Conservation (phyloP, 805 yeast species). For the Yamadazyma laniorum region DNA sequence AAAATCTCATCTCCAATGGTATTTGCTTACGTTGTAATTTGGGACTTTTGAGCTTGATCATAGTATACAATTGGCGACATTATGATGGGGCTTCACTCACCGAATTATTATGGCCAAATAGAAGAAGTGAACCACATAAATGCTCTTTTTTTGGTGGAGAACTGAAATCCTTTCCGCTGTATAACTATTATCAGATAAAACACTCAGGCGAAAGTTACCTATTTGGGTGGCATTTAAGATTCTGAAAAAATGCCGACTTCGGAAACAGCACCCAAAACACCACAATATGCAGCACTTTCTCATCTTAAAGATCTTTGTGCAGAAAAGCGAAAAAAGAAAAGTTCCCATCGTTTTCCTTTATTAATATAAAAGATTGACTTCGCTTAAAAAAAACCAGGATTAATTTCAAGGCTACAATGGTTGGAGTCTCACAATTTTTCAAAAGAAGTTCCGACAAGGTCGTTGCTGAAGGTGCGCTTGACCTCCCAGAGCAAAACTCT, state of each 20-base stretch:
- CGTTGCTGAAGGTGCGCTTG: background rate
- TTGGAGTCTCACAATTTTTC: conserved; percentile 4
- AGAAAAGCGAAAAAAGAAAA: background rate
- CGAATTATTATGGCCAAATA: too few species aligned
- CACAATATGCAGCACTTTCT: background rate
- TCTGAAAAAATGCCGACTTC: background rate
- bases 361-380: too few species aligned
- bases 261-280: background rate
- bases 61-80: too few species aligned
- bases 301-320: background rate
- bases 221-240: background rate
- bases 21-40: too few species aligned
- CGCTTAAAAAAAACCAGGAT: too few species aligned
- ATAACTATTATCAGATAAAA: background rate
- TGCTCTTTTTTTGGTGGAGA: background rate
- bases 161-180: background rate
- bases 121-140: too few species aligned
- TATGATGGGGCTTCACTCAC: too few species aligned
- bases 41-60: too few species aligned
- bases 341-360: background rate
- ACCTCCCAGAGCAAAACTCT: background rate
- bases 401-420: background rate
- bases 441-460: conserved; percentile 3
- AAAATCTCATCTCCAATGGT: too few species aligned
- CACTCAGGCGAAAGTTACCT: background rate